Base-by-base conservation (phyloP, 345 rosid species). In the Gossypioides kirkii region DNA sequence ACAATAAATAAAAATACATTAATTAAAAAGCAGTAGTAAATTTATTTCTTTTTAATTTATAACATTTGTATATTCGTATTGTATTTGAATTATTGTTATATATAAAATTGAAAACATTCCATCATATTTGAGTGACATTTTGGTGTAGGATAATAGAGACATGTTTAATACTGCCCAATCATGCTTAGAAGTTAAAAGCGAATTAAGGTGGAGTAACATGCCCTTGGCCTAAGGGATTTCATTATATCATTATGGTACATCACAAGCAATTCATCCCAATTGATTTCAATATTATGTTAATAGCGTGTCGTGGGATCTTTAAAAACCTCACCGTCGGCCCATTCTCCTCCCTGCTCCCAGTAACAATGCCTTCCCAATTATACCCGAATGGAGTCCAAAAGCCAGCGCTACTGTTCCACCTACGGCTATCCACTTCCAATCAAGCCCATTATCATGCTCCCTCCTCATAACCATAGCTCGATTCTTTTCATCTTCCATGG, bases 401-500 rank as follows among this genome's bases (percentile, higher is more conserved):
- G 81, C 93, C 66, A 93, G 76, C 45, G 98, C 97, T 25, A 90
- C 87, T 0, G 90, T 81, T 73, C 98, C 98, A 43, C 97, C 99
- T 32, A 91, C 53, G 17, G 77, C 91, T 1, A 93, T 70, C 97
- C 97, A 95, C 77, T 88, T 95, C 99, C 99, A 95, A 73, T 95
- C 94, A 54, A 90, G 69, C 58, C 91, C 89, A 28, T 80, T 77
- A 69, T 89, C 90, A 11, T 77, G 80, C 61, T 80, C 77, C 58
- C 83, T 77, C 73, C 64, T 68, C 67, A 62, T 72, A 54, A 67
- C 74, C 53, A 61, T 42, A 43, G 47, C 49, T 64, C 17, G 61
- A 38, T 62, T 73, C 18, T 50, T 81, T 68, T 78, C 91, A 50
- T 84, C 92, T 63, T 87, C 92, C 38, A 32, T 58, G 10, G 67